Percentiles rank a stretch among this genome's conserved stretches.
Evolutionary conservation across 306 rosid species (phyloP).

Genomic region (Dalbergia cultrata): DNA sequence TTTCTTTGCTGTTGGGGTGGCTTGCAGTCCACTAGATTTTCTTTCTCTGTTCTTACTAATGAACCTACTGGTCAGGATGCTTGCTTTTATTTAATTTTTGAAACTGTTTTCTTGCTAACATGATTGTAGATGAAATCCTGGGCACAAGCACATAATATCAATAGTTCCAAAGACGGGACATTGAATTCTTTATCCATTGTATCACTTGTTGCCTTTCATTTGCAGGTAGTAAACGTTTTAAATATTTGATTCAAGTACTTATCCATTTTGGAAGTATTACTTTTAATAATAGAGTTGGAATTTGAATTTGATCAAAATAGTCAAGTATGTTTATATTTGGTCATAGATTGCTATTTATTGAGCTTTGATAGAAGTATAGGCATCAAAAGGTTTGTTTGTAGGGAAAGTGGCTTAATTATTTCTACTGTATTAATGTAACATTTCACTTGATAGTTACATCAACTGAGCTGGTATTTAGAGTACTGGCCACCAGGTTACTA

Average conservation of each 20-base stretch:
- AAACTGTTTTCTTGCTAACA: constrained; percentile 14
- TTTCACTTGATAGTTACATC: constrained; percentile 3
- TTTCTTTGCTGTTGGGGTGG: constrained; percentile 26
- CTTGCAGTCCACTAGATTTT: constrained; percentile 24
- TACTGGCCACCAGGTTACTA: too few species aligned
- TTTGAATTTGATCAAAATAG: constrained; percentile 2
- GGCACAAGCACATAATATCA: constrained; percentile 60
- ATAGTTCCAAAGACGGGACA: constrained; percentile 57
- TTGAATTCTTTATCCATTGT: constrained; percentile 60
- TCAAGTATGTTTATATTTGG: constrained; percentile 16
- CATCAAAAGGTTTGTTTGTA: constrained; percentile 10
- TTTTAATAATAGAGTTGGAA: constrained; percentile 20
- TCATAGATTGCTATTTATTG: constrained; percentile 22
- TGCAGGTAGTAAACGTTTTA: constrained; percentile 55
- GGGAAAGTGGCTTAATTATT: constrained; percentile 8
- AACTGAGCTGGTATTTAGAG: background rate
- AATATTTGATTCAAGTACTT: constrained; percentile 11
- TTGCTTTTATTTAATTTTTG: constrained; percentile 5
- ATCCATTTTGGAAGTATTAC: constrained; percentile 8
- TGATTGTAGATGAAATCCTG: constrained; percentile 61
- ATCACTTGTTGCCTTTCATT: constrained; percentile 58
- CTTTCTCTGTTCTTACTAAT: constrained; percentile 15
- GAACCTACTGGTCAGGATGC: background rate
- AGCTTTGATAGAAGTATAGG: constrained; percentile 14
- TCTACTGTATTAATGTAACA: constrained; percentile 3